phyloP scores from a whole-genome alignment of 2,329 filamentous ascomycete species.

The Diplocarpon mali region DNA sequence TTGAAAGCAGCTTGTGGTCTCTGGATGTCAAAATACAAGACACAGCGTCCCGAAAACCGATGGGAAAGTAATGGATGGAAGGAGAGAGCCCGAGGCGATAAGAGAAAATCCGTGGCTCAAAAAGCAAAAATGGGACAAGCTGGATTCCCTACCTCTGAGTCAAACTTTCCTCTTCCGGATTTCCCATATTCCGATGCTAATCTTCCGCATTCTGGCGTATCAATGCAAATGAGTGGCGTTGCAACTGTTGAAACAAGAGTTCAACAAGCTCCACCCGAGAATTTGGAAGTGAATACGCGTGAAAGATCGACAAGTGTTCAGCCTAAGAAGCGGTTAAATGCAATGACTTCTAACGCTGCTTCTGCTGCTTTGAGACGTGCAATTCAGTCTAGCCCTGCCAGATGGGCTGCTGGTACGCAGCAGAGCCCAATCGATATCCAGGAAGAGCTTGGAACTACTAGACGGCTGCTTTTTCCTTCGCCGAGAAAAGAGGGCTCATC shows the following conservation, averaged over 20 bases:
- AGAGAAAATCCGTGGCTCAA: constrained; percentile 28
- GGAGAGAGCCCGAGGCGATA: constrained; percentile 35
- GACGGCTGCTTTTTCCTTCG: constrained; percentile 66
- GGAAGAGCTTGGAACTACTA: constrained; percentile 43
- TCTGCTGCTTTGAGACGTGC: constrained; percentile 24
- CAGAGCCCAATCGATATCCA: constrained; percentile 45
- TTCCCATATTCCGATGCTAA: constrained; percentile 6
- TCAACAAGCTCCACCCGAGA: background rate
- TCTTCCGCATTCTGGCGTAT: no score
- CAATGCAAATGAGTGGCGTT: no score
- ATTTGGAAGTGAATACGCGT: constrained; percentile 8
- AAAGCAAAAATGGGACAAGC: constrained; percentile 17
- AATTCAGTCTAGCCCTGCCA: constrained; percentile 29
- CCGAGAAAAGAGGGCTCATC: constrained; percentile 54
- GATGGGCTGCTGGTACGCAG: constrained; percentile 37
- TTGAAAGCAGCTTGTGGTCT: constrained; percentile 66
- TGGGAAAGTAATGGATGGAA: constrained; percentile 45
- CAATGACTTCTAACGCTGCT: constrained; percentile 25
- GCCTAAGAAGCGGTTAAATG: constrained; percentile 21
- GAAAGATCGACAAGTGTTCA: constrained; percentile 20
- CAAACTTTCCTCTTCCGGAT: constrained; percentile 18
- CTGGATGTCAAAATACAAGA: constrained; percentile 83
- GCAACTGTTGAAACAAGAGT: background rate
- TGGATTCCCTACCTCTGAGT: constrained; percentile 13
- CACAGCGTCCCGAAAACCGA: constrained; percentile 69